These are phyloP conservation scores for Marchantia polymorpha DNA, from an alignment of 225 moss, liverwort and hornwort species.

Conservation along the genomic window DNA sequence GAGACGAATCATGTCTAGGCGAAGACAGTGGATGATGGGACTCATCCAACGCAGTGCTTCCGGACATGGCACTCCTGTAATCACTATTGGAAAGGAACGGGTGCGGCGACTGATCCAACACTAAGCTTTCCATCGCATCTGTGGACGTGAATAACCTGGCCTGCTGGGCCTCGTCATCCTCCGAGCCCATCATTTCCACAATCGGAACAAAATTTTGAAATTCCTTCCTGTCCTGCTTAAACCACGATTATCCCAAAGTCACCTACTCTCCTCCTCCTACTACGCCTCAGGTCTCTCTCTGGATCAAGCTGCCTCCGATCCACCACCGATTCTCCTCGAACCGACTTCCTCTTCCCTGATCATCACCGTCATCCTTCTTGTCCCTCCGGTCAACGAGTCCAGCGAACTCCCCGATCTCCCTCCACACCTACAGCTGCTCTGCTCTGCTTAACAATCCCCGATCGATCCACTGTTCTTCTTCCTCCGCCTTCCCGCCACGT, in stretches of 20 bases:
- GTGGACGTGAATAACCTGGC: slow-evolving; percentile 77
- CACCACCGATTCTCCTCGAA: slow-evolving; percentile 8
- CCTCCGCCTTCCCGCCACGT: not conserved
- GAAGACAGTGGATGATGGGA: slow-evolving; percentile 61
- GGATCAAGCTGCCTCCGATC: slow-evolving; percentile 13
- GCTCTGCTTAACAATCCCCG: not conserved
- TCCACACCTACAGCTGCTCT: not conserved
- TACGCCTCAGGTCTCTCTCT: not conserved
- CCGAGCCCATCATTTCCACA: slow-evolving; percentile 85
- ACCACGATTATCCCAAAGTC: slow-evolving; percentile 1
- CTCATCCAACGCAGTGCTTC: slow-evolving; percentile 67
- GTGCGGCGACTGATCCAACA: slow-evolving; percentile 78
- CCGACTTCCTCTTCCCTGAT: not conserved
- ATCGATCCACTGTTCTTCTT: not conserved
- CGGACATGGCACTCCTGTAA: slow-evolving; percentile 90
- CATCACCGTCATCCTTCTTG: slow-evolving; percentile 12
- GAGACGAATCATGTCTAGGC: slow-evolving; percentile 52
- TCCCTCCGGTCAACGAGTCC: not conserved
- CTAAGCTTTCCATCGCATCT: slow-evolving; percentile 93
- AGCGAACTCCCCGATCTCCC: not conserved
- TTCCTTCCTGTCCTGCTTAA: not conserved
- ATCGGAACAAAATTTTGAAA: not conserved
- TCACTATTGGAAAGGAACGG: slow-evolving; percentile 88
- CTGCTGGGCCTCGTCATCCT: slow-evolving; percentile 80
- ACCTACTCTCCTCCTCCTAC: not conserved